phyloP scores from a whole-genome alignment of 1,284 basidiomycete genomes.

The Sporisorium reilianum region DNA sequence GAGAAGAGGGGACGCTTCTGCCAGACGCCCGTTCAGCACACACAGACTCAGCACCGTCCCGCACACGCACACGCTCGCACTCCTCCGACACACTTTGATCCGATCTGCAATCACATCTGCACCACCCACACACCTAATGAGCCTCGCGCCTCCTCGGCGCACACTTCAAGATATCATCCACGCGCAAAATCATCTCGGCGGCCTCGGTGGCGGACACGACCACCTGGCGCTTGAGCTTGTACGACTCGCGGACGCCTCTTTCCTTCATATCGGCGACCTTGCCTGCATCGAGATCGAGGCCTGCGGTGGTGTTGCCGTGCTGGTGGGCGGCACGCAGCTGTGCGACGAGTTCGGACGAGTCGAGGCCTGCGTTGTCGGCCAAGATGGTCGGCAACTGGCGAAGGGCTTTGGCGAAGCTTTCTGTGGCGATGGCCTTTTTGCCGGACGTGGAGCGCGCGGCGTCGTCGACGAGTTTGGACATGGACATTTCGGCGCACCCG shows the following conservation, averaged over 20 bases:
- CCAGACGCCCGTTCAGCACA: too few relatives aligned
- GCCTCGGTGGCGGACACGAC: constrained; percentile 94
- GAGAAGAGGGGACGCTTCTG: too few relatives aligned
- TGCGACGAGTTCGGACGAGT: constrained; percentile 94
- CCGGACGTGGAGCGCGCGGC: constrained; percentile 85
- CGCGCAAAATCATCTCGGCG: constrained; percentile 97
- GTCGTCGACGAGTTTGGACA: constrained; percentile 94
- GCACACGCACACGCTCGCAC: too few relatives aligned
- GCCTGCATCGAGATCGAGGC: constrained; percentile 90
- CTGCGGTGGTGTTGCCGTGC: constrained; percentile 85
- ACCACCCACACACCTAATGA: constrained; percentile 47
- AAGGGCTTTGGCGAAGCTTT: constrained; percentile 88
- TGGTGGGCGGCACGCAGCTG: constrained; percentile 93
- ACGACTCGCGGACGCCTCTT: constrained; percentile 92
- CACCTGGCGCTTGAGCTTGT: constrained; percentile 96
- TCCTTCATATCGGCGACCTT: constrained; percentile 87
- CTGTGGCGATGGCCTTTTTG: constrained; percentile 95
- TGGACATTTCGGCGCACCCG: constrained; percentile 97
- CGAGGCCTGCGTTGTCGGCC: constrained; percentile 97
- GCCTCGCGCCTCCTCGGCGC: constrained; percentile 75
- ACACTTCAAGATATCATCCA: constrained; percentile 74
- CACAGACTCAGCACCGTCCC: too few relatives aligned
- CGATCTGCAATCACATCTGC: not conserved
- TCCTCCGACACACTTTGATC: too few relatives aligned
- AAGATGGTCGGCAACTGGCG: constrained; percentile 90